These are phyloP conservation scores for Sphagnum fallax DNA, from an alignment of 228 moss, liverwort and hornwort species.

Conservation along the genomic window DNA sequence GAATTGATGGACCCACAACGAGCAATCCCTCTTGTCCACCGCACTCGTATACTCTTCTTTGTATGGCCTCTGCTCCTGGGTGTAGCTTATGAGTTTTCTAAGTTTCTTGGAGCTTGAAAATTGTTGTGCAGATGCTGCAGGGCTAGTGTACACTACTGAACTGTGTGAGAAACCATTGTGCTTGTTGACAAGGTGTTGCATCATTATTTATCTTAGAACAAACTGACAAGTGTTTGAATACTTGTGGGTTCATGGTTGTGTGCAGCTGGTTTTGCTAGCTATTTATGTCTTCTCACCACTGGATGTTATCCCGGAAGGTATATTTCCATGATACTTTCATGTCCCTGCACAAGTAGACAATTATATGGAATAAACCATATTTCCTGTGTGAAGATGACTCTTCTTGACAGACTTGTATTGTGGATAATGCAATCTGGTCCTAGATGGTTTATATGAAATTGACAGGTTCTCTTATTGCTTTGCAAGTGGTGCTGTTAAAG, in stretches of 20 bases:
- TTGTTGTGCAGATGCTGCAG: too few species aligned
- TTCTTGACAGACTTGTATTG: too few species aligned
- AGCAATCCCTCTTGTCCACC: conserved; percentile 79
- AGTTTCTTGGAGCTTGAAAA: too few species aligned
- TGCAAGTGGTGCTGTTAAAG: background rate
- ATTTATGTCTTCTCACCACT: conserved; percentile 85
- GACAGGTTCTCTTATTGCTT: background rate
- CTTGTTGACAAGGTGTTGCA: too few species aligned
- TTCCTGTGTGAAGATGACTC: too few species aligned
- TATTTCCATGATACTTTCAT: background rate
- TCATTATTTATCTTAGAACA: too few species aligned
- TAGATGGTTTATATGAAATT: background rate
- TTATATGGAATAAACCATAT: too few species aligned
- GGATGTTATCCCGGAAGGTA: conserved; percentile 93
- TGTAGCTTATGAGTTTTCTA: background rate
- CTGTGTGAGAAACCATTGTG: too few species aligned
- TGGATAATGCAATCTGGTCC: too few species aligned
- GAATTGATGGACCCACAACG: conserved; percentile 96
- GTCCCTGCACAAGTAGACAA: too few species aligned
- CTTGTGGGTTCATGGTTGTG: conserved; percentile 10
- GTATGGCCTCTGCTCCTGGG: conserved; percentile 23
- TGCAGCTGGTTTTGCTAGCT: conserved; percentile 78
- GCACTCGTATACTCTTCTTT: conserved; percentile 89
- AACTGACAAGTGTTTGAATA: background rate
- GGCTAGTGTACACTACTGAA: too few species aligned